Percentiles rank a stretch among this genome's conserved stretches.
phyloP scores from a whole-genome alignment of 1,284 basidiomycete species.

The Ustilago shanxiensis region DNA sequence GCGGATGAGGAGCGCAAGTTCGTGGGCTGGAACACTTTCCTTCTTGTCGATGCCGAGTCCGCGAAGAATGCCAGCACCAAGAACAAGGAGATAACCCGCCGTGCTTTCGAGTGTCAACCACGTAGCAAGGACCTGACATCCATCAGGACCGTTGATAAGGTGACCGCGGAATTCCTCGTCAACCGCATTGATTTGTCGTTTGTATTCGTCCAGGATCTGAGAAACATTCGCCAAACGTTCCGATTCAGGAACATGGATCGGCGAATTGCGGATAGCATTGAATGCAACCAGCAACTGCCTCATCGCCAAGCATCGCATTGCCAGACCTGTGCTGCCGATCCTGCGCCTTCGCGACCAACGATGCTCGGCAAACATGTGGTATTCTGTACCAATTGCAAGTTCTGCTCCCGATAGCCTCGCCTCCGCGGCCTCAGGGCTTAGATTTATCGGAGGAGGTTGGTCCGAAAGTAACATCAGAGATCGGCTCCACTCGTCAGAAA shows the following conservation, averaged over 20 bases:
- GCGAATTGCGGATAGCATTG: conserved; percentile 19
- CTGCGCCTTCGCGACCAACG: conserved; percentile 30
- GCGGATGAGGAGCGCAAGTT: conserved; percentile 27
- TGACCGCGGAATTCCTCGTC: conserved; percentile 19
- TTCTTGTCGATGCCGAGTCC: conserved; percentile 43
- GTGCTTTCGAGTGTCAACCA: conserved; percentile 37
- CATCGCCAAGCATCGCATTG: conserved; percentile 40
- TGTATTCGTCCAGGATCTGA: conserved; percentile 23
- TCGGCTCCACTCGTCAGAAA: conserved; percentile 38
- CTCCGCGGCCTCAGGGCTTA: not conserved
- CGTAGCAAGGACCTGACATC: conserved; percentile 15
- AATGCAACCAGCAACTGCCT: conserved; percentile 28
- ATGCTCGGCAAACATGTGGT: conserved; percentile 25
- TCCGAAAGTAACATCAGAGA: conserved; percentile 21
- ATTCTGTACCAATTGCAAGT: conserved; percentile 1
- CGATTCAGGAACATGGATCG: conserved; percentile 19
- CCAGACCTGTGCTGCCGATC: conserved; percentile 35
- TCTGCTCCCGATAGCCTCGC: not conserved
- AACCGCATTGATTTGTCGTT: not conserved
- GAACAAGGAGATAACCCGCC: conserved; percentile 33
- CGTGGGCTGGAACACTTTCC: conserved; percentile 20
- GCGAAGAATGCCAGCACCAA: conserved; percentile 29
- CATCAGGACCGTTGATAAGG: conserved; percentile 6
- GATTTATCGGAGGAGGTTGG: not conserved
- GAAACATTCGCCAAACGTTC: conserved; percentile 23